Evolutionary conservation across 495 filamentous ascomycete species (phyloP), one percentile per base, ranked within the genome.

Genomic region (Annulohypoxylon bovei): DNA sequence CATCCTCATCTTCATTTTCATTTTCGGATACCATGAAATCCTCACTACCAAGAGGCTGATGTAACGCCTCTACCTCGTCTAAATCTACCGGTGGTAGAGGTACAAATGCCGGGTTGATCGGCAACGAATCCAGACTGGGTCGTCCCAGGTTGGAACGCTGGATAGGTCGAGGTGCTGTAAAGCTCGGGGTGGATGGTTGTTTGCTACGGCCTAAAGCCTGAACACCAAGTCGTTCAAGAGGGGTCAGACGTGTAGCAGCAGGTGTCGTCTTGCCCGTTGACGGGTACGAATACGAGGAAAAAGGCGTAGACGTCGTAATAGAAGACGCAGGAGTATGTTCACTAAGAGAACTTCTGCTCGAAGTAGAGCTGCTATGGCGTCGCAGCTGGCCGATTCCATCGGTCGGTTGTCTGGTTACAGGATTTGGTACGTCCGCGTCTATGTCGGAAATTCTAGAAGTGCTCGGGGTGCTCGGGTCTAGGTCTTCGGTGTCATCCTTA

Each of bases 1-100:
- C 76, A 37, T 83, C 81, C 0, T 88, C 83, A 35, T 83, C 81
- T 0, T 88, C 83, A 7, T 75, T 74, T 61, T 90, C 88, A 67
- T 90, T 92, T 55, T 90, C 85, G 0, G 91, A 90, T 2, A 91
- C 77, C 16, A 96, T 84, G 46, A 89, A 77, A 70, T 96, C 93
- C 75, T 96, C 93, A 72, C 92, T 95, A 1, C 93, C 92, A 52
- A 85, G 80, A 9, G 71, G 59, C 64, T 28, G 61, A 54, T 78
- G 79, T 35, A 80, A 49, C 22, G 80, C 76, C 67, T 78, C 78
- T 8, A 84, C 74, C 54, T 82, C 79, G 12, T 70, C 73, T 30
- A 80, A 23, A 47, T 82, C 80, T 2, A 81, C 81, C 37, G 75
- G 77, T 1, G 83, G 81, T 14, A 83, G 62, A 9, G 81, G 80